These are phyloP conservation scores for Lasiosphaeris hirsuta DNA, from an alignment of 495 filamentous ascomycete genomes.

Conservation along the genomic window DNA sequence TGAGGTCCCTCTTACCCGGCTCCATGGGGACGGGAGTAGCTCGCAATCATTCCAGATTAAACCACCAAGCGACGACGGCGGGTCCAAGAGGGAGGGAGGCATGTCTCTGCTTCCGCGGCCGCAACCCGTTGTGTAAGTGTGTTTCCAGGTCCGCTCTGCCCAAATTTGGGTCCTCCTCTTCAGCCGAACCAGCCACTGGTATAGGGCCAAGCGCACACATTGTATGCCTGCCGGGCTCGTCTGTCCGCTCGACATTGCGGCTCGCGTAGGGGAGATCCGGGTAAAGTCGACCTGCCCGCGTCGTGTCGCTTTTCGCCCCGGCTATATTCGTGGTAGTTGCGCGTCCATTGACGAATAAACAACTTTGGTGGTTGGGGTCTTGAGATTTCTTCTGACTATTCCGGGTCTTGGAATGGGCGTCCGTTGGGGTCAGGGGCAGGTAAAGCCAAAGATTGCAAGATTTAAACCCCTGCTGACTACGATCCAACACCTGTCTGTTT, in stretches of 20 bases:
- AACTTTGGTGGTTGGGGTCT: neutral
- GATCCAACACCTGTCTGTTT: no score
- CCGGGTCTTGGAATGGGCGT: no score
- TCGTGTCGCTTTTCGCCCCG: neutral
- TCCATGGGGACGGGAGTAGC: conserved; percentile 15
- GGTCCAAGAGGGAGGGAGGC: neutral
- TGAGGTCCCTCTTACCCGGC: conserved; percentile 11
- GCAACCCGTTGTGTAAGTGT: no score
- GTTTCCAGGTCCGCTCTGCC: conserved; percentile 6
- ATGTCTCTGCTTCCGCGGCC: neutral
- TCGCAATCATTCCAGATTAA: conserved; percentile 13
- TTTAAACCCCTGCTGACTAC: no score
- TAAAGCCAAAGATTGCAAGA: no score
- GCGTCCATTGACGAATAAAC: conserved; percentile 5
- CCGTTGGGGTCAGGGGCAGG: no score
- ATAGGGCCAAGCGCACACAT: neutral
- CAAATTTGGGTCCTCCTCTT: conserved; percentile 10
- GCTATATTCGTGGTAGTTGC: neutral
- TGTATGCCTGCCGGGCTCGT: neutral
- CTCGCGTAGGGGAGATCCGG: neutral
- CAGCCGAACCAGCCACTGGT: conserved; percentile 10
- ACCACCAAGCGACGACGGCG: neutral
- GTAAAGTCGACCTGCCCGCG: neutral
- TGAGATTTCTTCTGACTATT: no score
- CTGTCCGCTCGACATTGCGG: no score